Conservation (phyloP, 208 protist genomes). For the Trypanosoma cruzi region DNA sequence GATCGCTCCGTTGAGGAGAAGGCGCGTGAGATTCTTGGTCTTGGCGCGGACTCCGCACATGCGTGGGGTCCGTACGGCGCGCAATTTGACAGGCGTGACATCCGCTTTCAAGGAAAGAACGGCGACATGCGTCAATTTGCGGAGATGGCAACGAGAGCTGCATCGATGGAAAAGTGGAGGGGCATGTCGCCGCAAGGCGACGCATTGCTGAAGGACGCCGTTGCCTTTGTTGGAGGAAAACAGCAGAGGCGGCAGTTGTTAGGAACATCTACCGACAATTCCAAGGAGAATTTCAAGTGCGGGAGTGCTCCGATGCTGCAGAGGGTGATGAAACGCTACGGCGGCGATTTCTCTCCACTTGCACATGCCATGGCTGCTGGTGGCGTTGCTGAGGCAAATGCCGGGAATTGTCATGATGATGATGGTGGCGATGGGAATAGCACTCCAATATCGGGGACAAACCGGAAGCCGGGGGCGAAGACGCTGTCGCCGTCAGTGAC, state of each 20-base stretch:
- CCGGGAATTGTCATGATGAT: neutral
- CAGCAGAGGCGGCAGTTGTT: neutral
- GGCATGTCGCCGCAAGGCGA: neutral
- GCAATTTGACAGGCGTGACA: constrained; percentile 25
- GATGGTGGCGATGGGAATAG: too few species aligned
- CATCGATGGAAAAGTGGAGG: constrained; percentile 10
- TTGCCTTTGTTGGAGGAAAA: constrained; percentile 16
- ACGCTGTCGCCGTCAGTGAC: neutral
- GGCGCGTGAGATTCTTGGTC: constrained; percentile 28
- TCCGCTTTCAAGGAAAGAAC: constrained; percentile 25
- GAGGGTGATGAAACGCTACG: constrained; percentile 4
- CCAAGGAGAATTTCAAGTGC: neutral
- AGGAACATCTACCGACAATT: neutral
- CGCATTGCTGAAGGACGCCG: neutral
- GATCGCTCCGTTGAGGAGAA: constrained; percentile 28
- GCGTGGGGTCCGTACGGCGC: constrained; percentile 15
- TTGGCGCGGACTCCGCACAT: neutral
- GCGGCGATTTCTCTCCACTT: neutral
- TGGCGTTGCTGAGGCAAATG: neutral
- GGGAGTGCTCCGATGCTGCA: constrained; percentile 12
- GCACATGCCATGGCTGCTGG: neutral
- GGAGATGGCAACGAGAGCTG: constrained; percentile 17
- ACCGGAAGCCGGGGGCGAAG: neutral
- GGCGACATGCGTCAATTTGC: constrained; percentile 28
- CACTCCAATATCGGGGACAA: too few species aligned